Evolutionary conservation across 768 basidiomycete species (phyloP).

Genomic region (Lentinula detonsa): DNA sequence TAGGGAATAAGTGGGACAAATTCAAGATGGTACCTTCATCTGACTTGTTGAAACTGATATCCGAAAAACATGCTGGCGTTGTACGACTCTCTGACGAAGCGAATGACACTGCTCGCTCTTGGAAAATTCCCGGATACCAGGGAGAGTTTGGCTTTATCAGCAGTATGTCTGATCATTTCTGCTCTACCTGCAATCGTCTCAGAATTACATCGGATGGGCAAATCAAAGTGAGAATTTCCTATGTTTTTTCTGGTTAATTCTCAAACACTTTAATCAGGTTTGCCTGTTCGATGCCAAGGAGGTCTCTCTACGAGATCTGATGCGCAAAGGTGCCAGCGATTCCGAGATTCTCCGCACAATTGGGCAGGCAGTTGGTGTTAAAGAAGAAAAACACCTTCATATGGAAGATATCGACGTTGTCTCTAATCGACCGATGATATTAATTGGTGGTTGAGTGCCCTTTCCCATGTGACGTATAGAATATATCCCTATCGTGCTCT

Average conservation of each 20-base stretch:
- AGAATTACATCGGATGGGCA: conserved; percentile 87
- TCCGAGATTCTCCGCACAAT: conserved; percentile 55
- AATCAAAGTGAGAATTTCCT: conserved; percentile 55
- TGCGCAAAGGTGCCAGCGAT: conserved; percentile 63
- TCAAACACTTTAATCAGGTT: conserved; percentile 42
- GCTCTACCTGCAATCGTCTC: conserved; percentile 77
- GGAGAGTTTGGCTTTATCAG: conserved; percentile 86
- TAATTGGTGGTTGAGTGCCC: conserved; percentile 85
- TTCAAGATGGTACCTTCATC: conserved; percentile 76
- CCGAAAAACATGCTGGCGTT: conserved; percentile 40
- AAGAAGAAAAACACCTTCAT: conserved; percentile 78
- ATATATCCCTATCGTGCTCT: conserved; percentile 3
- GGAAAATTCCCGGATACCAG: conserved; percentile 61
- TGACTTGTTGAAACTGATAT: conserved; percentile 51
- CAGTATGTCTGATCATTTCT: conserved; percentile 94
- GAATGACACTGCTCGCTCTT: conserved; percentile 80
- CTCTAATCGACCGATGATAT: conserved; percentile 83
- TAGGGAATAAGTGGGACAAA: conserved; percentile 84
- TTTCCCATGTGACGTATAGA: conserved; percentile 17
- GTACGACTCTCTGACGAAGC: conserved; percentile 55
- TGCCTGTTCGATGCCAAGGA: conserved; percentile 85
- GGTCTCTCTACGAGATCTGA: conserved; percentile 70
- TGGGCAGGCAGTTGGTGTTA: conserved; percentile 57
- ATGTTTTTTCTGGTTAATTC: background rate
- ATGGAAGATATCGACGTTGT: conserved; percentile 78